Conservation (phyloP, 768 basidiomycete species). For the Hericium alpestre region DNA sequence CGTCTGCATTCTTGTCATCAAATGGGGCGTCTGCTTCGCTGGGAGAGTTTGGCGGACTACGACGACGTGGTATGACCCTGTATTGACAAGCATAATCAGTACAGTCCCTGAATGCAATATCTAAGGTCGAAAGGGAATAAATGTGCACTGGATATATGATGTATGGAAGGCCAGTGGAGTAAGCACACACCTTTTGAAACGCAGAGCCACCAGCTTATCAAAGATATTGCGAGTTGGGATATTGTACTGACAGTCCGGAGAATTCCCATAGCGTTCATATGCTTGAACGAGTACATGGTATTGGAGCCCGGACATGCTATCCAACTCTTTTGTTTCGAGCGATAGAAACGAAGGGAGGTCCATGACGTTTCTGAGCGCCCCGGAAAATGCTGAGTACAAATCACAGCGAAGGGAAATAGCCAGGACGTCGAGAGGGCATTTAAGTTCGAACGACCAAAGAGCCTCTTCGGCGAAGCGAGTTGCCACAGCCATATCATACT, state of each 20-base stretch:
- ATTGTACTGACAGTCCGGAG: no score
- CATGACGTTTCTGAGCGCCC: background rate
- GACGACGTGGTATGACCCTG: no score
- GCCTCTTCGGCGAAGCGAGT: background rate
- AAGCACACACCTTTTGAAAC: background rate
- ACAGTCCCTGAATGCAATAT: no score
- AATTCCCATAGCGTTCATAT: background rate
- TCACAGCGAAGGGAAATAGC: background rate
- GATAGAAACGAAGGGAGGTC: background rate
- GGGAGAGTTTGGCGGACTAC: no score
- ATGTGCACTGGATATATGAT: no score
- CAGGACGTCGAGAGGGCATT: constrained; percentile 6
- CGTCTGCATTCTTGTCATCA: no score
- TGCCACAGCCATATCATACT: constrained; percentile 6
- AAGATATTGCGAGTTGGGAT: no score
- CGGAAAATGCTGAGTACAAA: background rate
- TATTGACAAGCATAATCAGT: no score
- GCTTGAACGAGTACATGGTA: background rate
- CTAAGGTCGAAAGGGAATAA: no score
- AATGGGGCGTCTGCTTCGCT: no score
- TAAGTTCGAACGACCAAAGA: background rate
- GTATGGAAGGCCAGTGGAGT: background rate
- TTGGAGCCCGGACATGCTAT: background rate
- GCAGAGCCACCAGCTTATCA: no score
- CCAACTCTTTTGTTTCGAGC: background rate